phyloP scores from a whole-genome alignment of 306 rosid species.

The Potentilla sterilis region DNA sequence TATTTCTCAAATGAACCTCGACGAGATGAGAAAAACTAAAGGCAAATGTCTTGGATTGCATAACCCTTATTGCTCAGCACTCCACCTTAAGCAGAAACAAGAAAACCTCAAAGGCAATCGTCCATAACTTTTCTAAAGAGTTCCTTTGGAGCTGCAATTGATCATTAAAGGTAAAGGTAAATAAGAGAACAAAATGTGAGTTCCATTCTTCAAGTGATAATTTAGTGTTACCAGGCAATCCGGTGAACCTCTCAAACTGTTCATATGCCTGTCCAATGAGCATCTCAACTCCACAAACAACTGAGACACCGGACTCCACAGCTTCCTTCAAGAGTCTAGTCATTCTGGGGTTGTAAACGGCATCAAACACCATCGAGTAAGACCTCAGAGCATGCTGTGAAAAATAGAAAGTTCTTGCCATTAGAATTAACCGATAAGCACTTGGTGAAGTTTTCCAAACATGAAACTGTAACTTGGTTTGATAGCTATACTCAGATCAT shows the following conservation, averaged over 20 bases:
- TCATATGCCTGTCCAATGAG: conserved; percentile 80
- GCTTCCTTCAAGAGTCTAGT: conserved; percentile 90
- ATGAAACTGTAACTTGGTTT: not conserved
- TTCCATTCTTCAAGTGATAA: conserved; percentile 3
- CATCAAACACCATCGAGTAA: conserved; percentile 86
- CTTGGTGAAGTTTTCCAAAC: not conserved
- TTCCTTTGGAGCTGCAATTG: conserved; percentile 71
- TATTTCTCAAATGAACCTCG: not conserved
- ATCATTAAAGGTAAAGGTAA: conserved; percentile 14
- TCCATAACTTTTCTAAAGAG: conserved; percentile 62
- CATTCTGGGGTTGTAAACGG: conserved; percentile 79
- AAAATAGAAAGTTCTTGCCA: conserved; percentile 34
- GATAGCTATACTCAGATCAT: not conserved
- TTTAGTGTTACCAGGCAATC: conserved; percentile 66
- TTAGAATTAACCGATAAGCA: not conserved
- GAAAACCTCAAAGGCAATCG: conserved; percentile 44
- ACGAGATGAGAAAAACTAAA: not conserved
- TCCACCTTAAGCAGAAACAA: not conserved
- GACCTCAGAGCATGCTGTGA: conserved; percentile 62
- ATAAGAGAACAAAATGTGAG: conserved; percentile 16
- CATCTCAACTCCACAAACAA: conserved; percentile 83
- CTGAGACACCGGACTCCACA: conserved; percentile 67
- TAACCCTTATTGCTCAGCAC: not conserved
- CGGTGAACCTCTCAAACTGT: conserved; percentile 80
- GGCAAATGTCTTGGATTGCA: not conserved